Percentiles rank a stretch among this genome's conserved stretches.
These are phyloP conservation scores for Beauveria sp. DNA, from an alignment of 2,329 filamentous ascomycete species.

Conservation along the genomic window DNA sequence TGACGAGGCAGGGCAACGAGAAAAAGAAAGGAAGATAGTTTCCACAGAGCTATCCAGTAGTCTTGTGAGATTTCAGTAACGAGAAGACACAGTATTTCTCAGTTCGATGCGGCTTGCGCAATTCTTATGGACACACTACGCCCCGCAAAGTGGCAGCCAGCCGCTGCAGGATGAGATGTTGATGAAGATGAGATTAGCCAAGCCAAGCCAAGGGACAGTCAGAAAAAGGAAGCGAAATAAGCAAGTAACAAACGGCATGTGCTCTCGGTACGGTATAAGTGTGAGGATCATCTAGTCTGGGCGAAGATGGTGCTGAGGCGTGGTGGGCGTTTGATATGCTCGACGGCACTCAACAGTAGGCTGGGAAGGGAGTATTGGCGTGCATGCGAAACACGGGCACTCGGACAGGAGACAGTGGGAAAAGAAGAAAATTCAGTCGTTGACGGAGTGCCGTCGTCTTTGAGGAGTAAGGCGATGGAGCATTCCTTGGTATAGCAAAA, in stretches of 20 bases:
- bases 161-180: neutral
- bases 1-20: constrained; percentile 3
- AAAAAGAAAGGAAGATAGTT: constrained; percentile 9
- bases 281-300: neutral
- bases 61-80: neutral
- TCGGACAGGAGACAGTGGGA: neutral
- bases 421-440: constrained; percentile 7
- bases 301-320: neutral
- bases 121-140: constrained; percentile 6
- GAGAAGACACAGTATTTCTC: neutral
- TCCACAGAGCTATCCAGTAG: neutral
- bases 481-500: neutral
- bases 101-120: neutral
- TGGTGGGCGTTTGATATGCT: constrained; percentile 2
- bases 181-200: constrained; percentile 1
- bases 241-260: neutral
- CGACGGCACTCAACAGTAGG: neutral
- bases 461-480: neutral
- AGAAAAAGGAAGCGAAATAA: neutral
- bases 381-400: constrained; percentile 6
- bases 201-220: neutral
- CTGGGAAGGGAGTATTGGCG: neutral
- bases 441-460: constrained; percentile 1
- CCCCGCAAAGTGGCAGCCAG: neutral
- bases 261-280: neutral